Evolutionary conservation across 495 filamentous ascomycete genomes (phyloP).

Genomic region (Trichoderma virens): DNA sequence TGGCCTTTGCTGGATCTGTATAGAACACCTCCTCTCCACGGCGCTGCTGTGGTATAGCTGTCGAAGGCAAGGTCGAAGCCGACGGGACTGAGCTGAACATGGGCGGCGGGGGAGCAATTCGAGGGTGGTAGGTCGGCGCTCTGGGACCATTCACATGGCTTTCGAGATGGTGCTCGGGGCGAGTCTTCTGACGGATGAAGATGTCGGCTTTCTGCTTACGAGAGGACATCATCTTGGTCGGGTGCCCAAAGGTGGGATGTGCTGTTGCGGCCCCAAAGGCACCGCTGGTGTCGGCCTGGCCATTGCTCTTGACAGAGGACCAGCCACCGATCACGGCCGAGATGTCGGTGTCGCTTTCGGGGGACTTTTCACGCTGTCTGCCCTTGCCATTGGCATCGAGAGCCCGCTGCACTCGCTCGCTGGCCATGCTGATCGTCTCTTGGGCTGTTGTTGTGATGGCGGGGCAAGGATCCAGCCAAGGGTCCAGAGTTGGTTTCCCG

Average conservation of each 20-base stretch:
- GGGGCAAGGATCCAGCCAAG: slow-evolving; percentile 18
- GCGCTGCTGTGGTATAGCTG: background rate
- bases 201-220: slow-evolving; percentile 24
- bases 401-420: slow-evolving; percentile 21
- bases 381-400: slow-evolving; percentile 16
- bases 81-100: slow-evolving; percentile 29
- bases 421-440: slow-evolving; percentile 20
- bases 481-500: slow-evolving; percentile 4
- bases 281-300: background rate
- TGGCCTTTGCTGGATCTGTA: slow-evolving; percentile 68
- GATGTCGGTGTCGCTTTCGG: slow-evolving; percentile 10
- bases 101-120: slow-evolving; percentile 23
- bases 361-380: background rate
- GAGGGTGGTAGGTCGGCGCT: slow-evolving; percentile 29
- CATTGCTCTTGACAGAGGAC: background rate
- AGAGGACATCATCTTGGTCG: slow-evolving; percentile 20
- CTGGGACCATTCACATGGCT: slow-evolving; percentile 26
- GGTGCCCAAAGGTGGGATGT: slow-evolving; percentile 25
- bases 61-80: slow-evolving; percentile 19
- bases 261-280: background rate
- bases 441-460: slow-evolving; percentile 15
- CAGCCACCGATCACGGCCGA: background rate
- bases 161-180: slow-evolving; percentile 40
- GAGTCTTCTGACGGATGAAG: slow-evolving; percentile 36
- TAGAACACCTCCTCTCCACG: slow-evolving; percentile 55